Evolutionary conservation across 805 yeast species (phyloP).

Genomic region (Yamadazyma nakazawae): DNA sequence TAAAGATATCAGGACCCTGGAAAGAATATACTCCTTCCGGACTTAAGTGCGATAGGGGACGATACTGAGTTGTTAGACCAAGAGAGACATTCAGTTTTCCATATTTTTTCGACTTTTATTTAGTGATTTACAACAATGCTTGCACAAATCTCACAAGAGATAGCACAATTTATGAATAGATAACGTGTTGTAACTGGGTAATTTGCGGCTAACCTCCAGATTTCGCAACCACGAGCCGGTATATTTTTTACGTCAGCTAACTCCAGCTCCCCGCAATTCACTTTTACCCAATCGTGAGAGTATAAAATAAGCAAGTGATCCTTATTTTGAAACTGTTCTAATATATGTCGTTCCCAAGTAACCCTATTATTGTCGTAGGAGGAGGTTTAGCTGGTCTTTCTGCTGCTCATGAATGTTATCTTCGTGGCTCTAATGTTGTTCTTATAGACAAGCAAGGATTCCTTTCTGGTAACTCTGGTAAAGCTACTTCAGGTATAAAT

Average conservation of each 20-base stretch:
- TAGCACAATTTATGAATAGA: too few species aligned
- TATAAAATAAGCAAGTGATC: slow-evolving; percentile 2
- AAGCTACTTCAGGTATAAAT: slow-evolving; percentile 66
- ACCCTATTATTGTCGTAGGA: slow-evolving; percentile 54
- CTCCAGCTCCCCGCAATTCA: slow-evolving; percentile 7
- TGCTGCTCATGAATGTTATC: slow-evolving; percentile 56
- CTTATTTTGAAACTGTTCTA: not conserved
- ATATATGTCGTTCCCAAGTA: slow-evolving; percentile 20
- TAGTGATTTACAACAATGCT: too few species aligned
- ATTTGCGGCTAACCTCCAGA: not conserved
- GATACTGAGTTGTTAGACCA: too few species aligned
- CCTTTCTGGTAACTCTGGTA: slow-evolving; percentile 63
- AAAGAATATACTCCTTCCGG: too few species aligned
- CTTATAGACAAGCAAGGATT: slow-evolving; percentile 58
- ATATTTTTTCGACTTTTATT: too few species aligned
- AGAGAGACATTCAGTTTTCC: too few species aligned
- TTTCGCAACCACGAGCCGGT: not conserved
- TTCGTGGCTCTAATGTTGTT: slow-evolving; percentile 51
- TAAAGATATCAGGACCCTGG: too few species aligned
- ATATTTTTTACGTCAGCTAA: not conserved
- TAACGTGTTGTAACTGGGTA: too few species aligned
- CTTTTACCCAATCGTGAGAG: slow-evolving; percentile 4
- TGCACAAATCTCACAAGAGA: too few species aligned
- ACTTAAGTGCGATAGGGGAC: too few species aligned
- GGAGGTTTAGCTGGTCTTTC: slow-evolving; percentile 65